A percentile compares a stretch with the other conserved stretches of the same genome.
Evolutionary conservation across 805 yeast genomes (phyloP).

Genomic region (Torulaspora quercuum): DNA sequence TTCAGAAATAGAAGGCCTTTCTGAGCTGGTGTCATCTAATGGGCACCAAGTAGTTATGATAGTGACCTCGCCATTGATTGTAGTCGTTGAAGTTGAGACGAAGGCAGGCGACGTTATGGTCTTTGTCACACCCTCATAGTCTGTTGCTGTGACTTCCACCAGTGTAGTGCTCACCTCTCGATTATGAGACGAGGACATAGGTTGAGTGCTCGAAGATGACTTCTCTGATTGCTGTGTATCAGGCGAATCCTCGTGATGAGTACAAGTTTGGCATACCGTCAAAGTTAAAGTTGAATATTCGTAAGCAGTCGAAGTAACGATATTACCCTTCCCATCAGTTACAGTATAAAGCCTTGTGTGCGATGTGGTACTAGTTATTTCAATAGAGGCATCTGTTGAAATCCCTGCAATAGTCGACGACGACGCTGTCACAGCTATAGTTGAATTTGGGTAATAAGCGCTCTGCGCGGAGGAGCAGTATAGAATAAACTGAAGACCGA

Average conservation of each 20-base stretch:
- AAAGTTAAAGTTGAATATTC: conserved; percentile 15
- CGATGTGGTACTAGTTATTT: conserved; percentile 11
- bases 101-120: conserved; percentile 7
- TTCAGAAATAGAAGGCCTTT: background rate
- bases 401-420: background rate
- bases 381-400: conserved; percentile 1
- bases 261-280: conserved; percentile 16
- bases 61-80: conserved; percentile 28
- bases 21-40: conserved; percentile 9
- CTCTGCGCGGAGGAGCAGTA: conserved; percentile 3
- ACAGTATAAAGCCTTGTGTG: conserved; percentile 5
- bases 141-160: conserved; percentile 4
- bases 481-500: background rate
- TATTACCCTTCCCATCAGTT: conserved; percentile 5
- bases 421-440: background rate
- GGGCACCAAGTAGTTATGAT: conserved; percentile 41
- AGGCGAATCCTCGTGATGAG: conserved; percentile 1
- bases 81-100: conserved; percentile 18
- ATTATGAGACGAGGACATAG: too few relatives aligned
- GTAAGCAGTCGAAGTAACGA: conserved; percentile 8
- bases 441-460: conserved; percentile 7
- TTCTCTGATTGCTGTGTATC: background rate
- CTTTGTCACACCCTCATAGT: background rate
- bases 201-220: conserved; percentile 1
- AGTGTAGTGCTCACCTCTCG: conserved; percentile 1